Conservation (phyloP, 2,329 filamentous ascomycete genomes). For the Ceratocystis harringtonii region DNA sequence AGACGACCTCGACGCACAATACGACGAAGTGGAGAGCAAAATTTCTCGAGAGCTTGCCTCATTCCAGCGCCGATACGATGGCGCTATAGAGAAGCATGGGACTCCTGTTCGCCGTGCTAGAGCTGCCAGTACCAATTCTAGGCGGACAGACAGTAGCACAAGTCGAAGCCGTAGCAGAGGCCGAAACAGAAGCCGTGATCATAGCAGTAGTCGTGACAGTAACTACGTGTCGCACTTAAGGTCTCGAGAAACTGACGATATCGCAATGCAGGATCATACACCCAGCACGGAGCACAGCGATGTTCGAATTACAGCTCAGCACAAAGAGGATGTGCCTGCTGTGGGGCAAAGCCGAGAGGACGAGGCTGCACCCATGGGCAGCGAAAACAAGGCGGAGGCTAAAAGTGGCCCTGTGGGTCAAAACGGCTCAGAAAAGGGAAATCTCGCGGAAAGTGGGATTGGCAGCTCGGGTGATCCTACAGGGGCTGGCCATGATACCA, state of each 20-base stretch:
- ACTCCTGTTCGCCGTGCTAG: constrained; percentile 4
- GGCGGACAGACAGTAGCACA: constrained; percentile 14
- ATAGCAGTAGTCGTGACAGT: background rate
- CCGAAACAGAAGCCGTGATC: constrained; percentile 2
- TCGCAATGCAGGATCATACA: background rate
- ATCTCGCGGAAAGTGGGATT: background rate
- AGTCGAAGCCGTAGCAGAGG: background rate
- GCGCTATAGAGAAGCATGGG: constrained; percentile 24
- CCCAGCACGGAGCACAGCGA: background rate
- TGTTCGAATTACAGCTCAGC: no score
- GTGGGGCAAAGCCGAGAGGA: background rate
- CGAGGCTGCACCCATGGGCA: background rate
- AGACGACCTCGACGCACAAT: constrained; percentile 53
- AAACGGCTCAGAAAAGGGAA: background rate
- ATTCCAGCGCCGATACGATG: constrained; percentile 39
- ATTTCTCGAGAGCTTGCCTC: constrained; percentile 51
- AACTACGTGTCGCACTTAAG: background rate
- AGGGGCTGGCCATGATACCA: background rate
- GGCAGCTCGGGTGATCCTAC: background rate
- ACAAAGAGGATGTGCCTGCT: background rate
- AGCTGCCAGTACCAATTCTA: background rate
- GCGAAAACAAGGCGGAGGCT: background rate
- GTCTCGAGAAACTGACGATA: background rate
- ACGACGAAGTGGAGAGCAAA: constrained; percentile 45
- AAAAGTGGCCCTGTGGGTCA: background rate